Base-by-base conservation (phyloP, 1,284 basidiomycete species). In the Cryptococcus neoformans region DNA sequence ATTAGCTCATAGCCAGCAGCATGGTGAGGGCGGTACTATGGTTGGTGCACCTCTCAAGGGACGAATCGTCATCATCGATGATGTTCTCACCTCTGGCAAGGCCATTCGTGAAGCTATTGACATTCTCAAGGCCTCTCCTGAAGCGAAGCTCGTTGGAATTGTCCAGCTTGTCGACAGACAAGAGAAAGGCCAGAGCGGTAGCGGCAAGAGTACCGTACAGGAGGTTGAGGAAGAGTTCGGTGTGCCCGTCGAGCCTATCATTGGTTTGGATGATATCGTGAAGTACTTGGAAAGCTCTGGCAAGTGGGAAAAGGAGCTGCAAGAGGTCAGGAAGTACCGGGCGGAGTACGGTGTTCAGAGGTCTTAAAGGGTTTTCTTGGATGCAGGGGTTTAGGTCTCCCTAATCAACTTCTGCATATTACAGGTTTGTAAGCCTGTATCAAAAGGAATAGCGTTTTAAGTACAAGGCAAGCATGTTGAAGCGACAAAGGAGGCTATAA, bases 61-160 rank as follows among this genome's bases (percentile, higher is more conserved):
- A 17, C 86, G 88, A 72, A 90, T 97, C 2, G 84, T 98, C 49
- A 84, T 97, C 54, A 81, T 98, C 42, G 95, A 99, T 81, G 95
- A 99, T 67, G 96, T 99, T 50, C 93, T 98, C 81, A 98, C 96
- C 0, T 87, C 90, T 10, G 95, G 95, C 11, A 95, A 88, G n/a
- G 93, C 92, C 0, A 87, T 94, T 42, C 84, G 92, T 16, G 83
- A 85, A 52, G 87, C 91, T 1, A 88, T 95, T 56, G 84, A 86
- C 48, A 84, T 86, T 16, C 86, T 96, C 41, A 75, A 76, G 49
- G 73, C 78, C 40, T 81, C 85, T 53, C 77, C 75, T 11, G 90
- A 86, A 14, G 88, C 90, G 0, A 80, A 87, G 57, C 85, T 97
- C 16, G 89, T 92, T 0, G 95, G 95, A 5, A 90, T 97, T n/a